phyloP scores from a whole-genome alignment of 495 filamentous ascomycete species.

The Neurospora discreta region DNA sequence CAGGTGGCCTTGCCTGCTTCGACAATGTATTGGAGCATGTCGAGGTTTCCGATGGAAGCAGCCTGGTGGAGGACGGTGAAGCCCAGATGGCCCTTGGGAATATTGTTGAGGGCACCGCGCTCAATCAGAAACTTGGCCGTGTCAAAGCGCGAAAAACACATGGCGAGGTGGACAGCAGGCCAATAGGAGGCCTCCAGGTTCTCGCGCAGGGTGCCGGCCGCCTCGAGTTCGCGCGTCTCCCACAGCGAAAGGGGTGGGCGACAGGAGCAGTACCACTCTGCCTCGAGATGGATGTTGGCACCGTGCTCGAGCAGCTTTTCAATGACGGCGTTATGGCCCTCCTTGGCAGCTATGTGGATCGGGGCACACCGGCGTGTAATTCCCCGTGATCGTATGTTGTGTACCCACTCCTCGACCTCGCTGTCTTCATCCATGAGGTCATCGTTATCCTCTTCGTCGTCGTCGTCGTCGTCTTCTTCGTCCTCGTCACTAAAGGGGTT shows the following conservation, averaged over 20 bases:
- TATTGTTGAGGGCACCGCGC: not conserved
- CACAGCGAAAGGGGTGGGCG: not conserved
- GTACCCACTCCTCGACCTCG: not conserved
- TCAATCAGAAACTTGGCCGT: constrained; percentile 2
- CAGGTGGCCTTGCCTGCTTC: not conserved
- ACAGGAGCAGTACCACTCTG: not conserved
- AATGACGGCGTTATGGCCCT: constrained; percentile 22
- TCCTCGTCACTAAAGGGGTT: not conserved
- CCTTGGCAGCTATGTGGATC: not conserved
- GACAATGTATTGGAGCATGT: not conserved
- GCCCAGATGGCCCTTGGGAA: not conserved
- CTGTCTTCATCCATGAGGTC: not conserved
- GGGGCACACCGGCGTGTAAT: not conserved
- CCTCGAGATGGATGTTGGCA: constrained; percentile 8
- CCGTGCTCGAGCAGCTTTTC: constrained; percentile 20
- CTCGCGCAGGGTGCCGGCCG: not conserved
- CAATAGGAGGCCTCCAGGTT: not conserved
- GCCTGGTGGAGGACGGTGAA: constrained; percentile 3
- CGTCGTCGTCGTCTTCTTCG: not conserved
- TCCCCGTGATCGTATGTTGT: not conserved
- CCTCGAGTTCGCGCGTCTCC: not conserved
- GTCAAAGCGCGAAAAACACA: constrained; percentile 3
- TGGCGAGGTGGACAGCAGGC: constrained; percentile 7
- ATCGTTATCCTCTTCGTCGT: not conserved
- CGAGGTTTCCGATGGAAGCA: not conserved